These are phyloP conservation scores for Fraxinus dipetala DNA, from an alignment of 305 asterid species.

Conservation along the genomic window DNA sequence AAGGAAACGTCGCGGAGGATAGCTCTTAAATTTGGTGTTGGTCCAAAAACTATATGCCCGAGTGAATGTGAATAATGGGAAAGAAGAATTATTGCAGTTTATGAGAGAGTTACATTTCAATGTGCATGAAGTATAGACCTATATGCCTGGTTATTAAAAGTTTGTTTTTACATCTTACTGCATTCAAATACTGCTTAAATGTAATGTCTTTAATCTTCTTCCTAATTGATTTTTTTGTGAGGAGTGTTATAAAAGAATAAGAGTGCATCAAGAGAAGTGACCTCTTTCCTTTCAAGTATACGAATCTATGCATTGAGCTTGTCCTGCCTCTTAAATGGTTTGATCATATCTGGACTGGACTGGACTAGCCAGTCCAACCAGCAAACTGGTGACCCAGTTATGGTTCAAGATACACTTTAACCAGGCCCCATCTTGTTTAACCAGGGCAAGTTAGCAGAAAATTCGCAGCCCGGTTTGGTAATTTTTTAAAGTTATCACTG, in stretches of 20 bases:
- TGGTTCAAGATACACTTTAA: background rate
- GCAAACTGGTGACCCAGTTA: background rate
- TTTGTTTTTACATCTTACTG: background rate
- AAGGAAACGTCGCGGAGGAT: conserved; percentile 25
- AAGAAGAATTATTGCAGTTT: background rate
- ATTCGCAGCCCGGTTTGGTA: background rate
- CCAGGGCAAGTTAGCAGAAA: background rate
- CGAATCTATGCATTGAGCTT: background rate
- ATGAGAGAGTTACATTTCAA: background rate
- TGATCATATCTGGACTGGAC: background rate
- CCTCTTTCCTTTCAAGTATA: background rate
- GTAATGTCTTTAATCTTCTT: background rate
- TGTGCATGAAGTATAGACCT: background rate
- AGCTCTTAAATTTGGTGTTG: background rate
- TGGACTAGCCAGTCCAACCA: background rate
- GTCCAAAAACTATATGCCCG: background rate
- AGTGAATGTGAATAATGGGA: background rate
- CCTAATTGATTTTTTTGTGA: background rate
- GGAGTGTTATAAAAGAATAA: background rate
- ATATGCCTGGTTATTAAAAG: background rate
- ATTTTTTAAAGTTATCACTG: background rate
- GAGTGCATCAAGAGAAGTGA: background rate
- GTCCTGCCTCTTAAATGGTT: background rate
- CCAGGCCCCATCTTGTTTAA: background rate
- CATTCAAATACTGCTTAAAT: background rate